These are phyloP conservation scores for Fomitopsis betulina DNA, from an alignment of 1,284 basidiomycete genomes.

Conservation along the genomic window DNA sequence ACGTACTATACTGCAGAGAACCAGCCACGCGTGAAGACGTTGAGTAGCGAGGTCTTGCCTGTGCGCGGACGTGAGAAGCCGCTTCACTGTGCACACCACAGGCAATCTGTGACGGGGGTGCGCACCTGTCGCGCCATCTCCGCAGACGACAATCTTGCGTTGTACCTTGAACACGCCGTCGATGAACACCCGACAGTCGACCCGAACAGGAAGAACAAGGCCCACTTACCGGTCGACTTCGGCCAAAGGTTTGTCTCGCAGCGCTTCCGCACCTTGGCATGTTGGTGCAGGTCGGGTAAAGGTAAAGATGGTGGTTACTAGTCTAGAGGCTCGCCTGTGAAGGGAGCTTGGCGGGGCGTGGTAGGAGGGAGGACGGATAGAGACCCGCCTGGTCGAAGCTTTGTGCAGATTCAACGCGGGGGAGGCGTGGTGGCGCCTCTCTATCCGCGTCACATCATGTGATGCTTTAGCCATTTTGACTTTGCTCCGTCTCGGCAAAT, in stretches of 20 bases:
- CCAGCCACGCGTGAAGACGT: conserved; percentile 83
- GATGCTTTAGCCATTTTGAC: neutral
- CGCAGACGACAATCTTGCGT: conserved; percentile 79
- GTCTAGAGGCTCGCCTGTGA: neutral
- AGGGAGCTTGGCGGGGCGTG: neutral
- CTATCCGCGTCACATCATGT: neutral
- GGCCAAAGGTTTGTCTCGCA: conserved; percentile 6
- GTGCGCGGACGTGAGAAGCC: neutral
- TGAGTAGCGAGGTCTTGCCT: conserved; percentile 80
- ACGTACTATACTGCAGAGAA: conserved; percentile 86
- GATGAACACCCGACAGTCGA: neutral
- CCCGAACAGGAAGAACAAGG: neutral
- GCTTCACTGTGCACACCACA: conserved; percentile 7
- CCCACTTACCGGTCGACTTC: conserved; percentile 20
- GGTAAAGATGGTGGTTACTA: neutral
- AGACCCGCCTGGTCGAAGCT: neutral
- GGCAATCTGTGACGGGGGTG: conserved; percentile 17
- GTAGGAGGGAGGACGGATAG: neutral
- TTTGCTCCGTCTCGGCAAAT: neutral
- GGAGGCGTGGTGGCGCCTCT: neutral
- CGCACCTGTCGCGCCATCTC: conserved; percentile 89
- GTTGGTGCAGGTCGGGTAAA: neutral
- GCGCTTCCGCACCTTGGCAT: conserved; percentile 2
- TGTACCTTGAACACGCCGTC: conserved; percentile 38
- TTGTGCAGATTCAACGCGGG: neutral